Evolutionary conservation across 768 basidiomycete species (phyloP), one percentile per base, ranked within the genome.

Genomic region (Pulveroboletus ravenelii): DNA sequence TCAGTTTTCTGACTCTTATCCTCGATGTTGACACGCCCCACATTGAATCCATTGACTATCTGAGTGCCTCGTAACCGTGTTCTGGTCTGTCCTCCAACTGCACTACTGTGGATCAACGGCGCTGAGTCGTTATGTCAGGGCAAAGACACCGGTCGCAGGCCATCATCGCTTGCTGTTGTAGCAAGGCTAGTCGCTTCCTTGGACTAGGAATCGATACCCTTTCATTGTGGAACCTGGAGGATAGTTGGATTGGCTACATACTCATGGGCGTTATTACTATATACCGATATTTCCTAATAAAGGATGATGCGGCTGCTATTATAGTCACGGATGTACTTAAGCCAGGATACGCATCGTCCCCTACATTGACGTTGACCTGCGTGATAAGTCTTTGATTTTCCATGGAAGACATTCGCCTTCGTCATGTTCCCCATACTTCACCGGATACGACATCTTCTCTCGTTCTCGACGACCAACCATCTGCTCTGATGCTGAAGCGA

Each of bases 41-140:
- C n/a, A 62, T 87, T 10, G 20, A 23, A 72, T 82, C n/a, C n/a
- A n/a, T n/a, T 41, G 80, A 86, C 58, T 84, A 82, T 63, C 63
- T 86, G 52, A 77, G 77, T 41, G 71, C 74, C 6, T 58, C 85
- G 40, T 86, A 84, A 83, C 85, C 85, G 0, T 86, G 82, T 61
- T 61, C 70, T 48, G 79, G 84, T 85, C 58, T 58, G 71, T 64
- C 37, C 31, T 50, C 51, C 39, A 27, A 48, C 25, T 27, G 6
- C 37, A 30, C 5, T 35, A 32, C 3, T 32, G 14, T 36, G 17
- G 30, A 29, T 41, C 10, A 18, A 13, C 12, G 23, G 13, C 40
- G 38, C 56, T 57, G 53, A 60, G 29, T 50, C 38, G 30, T 7
- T 17, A 25, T 43, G 32, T 15, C 48, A 83, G 84, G 77, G 54